Base-by-base conservation (phyloP, 139 green algal genomes). In the Chlamydomonas incerta region DNA sequence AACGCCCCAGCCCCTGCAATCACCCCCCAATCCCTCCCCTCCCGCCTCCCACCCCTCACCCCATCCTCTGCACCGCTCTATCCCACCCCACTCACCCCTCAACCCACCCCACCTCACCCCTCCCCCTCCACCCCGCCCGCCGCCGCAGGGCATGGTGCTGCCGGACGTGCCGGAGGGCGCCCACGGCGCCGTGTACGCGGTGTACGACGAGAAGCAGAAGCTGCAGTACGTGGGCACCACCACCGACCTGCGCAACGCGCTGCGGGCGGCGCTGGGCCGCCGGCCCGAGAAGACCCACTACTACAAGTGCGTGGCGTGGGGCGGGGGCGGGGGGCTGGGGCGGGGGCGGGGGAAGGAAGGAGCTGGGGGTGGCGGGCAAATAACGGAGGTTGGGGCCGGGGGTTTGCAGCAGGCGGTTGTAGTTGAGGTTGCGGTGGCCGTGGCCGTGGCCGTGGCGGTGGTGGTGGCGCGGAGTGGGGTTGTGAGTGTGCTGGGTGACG, bases 191-290 rank as follows among this genome's bases (percentile, higher is more conserved):
- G 96, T 98, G 8, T 98, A 98, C 91, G 96, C 95, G 4, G 83
- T 99, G 1, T 97, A 95, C 35, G 97, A 99, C 57, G 83, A 94
- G 26, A 87, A 91, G 31, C 91, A 95, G 74, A 95, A 95, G 83
- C 88, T 99, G 77, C 96, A 99, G 91, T 99, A 97, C 87, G 90
- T 99, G 17, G 96, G 96, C 10, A 98, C 99, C 80, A 96, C 92
- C 33, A 93, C 93, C 70, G 91, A 97, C 68, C 90, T 98, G 72
- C 87, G 92, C 29, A 94, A 95, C 86, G 95, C 95, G 31, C 91
- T 99, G 80, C 80, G 94, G 24, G 97, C 92, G 9, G 70, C 98
- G 14, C 92, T 99, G 50, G 90, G 91, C 50, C 88, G 96, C 24
- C 89, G 96, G 0, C 95, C 96, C 14, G 96, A 98, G 34, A 95